These are phyloP conservation scores for Nepenthes mirabilis DNA, from an alignment of 148 eudicot species.

Conservation along the genomic window DNA sequence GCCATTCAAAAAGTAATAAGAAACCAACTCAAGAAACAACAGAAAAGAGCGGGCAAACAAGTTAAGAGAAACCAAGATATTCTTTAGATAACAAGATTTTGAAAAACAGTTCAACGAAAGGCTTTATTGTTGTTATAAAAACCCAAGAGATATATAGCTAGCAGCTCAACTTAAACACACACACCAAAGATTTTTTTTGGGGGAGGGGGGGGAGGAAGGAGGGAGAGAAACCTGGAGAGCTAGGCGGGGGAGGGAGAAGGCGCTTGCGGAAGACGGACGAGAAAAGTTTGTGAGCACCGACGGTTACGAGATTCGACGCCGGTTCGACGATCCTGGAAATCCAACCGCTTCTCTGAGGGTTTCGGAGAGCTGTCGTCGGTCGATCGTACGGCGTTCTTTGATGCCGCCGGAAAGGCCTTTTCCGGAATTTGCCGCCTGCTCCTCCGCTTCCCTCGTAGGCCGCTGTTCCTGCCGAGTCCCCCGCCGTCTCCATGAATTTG, in stretches of 20 bases:
- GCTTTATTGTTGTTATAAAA: no score
- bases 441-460: conserved; percentile 30
- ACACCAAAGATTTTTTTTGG: background rate
- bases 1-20: no score
- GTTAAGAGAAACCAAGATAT: no score
- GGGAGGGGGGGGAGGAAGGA: background rate
- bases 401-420: conserved; percentile 21
- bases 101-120: no score
- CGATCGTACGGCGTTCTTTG: conserved; percentile 79
- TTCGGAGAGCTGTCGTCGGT: conserved; percentile 43
- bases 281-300: conserved; percentile 57
- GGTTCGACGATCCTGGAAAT: conserved; percentile 73
- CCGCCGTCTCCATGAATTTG: conserved; percentile 25
- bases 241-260: conserved; percentile 35
- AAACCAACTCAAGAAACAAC: no score
- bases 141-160: no score
- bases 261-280: conserved; percentile 60
- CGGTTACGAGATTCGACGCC: conserved; percentile 53
- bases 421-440: conserved; percentile 61
- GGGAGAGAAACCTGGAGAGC: conserved; percentile 20
- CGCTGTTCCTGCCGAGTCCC: conserved; percentile 14
- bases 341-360: conserved; percentile 38
- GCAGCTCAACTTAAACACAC: background rate
- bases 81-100: no score
- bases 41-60: no score